Evolutionary conservation across 2,329 filamentous ascomycete species (phyloP), one percentile per base, ranked within the genome.

Genomic region (Diaporthe citrichinensis): DNA sequence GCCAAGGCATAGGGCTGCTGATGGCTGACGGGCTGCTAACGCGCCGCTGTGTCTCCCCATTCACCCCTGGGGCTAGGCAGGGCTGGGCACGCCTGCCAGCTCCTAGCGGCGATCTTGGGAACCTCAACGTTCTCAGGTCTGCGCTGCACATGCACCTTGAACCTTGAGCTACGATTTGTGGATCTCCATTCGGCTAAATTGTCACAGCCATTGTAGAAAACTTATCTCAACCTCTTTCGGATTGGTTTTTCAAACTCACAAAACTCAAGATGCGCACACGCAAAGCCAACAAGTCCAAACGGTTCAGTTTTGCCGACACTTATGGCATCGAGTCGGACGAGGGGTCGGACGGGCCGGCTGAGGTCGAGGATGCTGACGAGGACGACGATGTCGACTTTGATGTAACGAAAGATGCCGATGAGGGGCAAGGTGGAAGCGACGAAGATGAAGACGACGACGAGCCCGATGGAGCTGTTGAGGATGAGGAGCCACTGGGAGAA

Each of bases 231-330:
- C 8, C 46, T 39, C 9, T 9, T 17, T 5, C 9, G 14, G 20
- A 41, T 12, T n/a, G 46, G 25, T 31, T 2, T 14, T 10, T 23
- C n/a, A 44, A 1, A 28, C 5, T 17, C n/a, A 62, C 20, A 41
- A 44, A 15, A 36, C 25, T 12, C 28, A 67, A 7, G 23, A 77
- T 77, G 76, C 74, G 76, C 36, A 77, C 76, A n/a, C 74, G 76
- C 20, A 76, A 74, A 55, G 41, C 71, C 20, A 77, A 77, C 67
- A 77, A 76, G 20, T 58, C 57, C n/a, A 76, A 73, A 53, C 74
- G 74, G 23, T 71, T 68, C 31, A 76, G 61, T 41, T 77, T 76
- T 36, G 67, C 62, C 20, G 71, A 71, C 20, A 39, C 55, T 15
- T 71, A 74, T 36, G 73, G 69, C 36, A 61, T 75, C 20, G 74